Base-by-base conservation (phyloP, 129 eudicot genomes). In the Flaveria sonorensis region DNA sequence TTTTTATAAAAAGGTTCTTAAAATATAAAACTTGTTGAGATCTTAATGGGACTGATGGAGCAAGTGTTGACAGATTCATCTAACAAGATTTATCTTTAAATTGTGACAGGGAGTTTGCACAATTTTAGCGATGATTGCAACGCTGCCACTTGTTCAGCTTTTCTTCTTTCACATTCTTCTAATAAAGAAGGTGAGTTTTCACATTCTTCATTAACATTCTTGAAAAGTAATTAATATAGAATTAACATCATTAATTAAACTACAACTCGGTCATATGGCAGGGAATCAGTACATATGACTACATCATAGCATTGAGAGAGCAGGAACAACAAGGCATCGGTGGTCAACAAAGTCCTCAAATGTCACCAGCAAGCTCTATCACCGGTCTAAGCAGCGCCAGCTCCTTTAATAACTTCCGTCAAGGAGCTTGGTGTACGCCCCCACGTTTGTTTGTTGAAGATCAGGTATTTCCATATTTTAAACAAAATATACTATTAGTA, bases 351-450 rank as follows among this genome's bases (percentile, higher is more conserved):
- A 95, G 99, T 79, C 99, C 97, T 42, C 99, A 95, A 74, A 89
- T 91, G 99, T 95, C 99, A 21, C 93, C 85, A 23, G 92, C 85
- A 74, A 95, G 99, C 85, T 95, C 99, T 26, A 81, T 91, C 32
- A 95, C 99, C 39, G 93, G 97, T 80, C 76, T 95, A 75, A 95
- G 99, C 81, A 95, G 99, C 74, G 87, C 92, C 21, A 95, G 99
- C 75, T 95, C 99, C 45, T 91, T 89, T 62, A 91, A 85, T 72
- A 82, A 83, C 72, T 91, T 91, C 83, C 97, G 89, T 62, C 89
- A 90, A 79, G 96, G 96, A n/a, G 96, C 97, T 46, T 95, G 97
- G 97, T 95, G 99, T 72, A 95, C 99, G 1, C 99, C 99, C 51
- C 99, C 99, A 14, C 90, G 99, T 24, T 71, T 95, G 64, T 95